Conservation (phyloP, 352 stramenopile genomes). For the Globisporangium apiculatum region DNA sequence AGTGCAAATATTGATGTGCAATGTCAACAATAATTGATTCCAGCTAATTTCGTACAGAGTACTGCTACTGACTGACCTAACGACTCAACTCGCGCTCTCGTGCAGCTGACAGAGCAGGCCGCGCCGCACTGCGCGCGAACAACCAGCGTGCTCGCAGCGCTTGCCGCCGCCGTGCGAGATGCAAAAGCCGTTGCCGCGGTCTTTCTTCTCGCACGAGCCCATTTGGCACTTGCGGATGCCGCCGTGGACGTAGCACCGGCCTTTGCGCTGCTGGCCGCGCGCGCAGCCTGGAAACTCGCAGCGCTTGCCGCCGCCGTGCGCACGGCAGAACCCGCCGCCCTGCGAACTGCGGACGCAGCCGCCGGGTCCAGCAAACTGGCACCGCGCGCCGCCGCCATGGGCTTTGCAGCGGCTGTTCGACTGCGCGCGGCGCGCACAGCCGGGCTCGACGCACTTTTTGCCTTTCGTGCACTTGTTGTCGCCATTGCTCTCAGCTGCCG, state of each 20-base stretch:
- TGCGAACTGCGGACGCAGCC: slow-evolving; percentile 68
- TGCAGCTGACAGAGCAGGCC: slow-evolving; percentile 24
- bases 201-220: slow-evolving; percentile 76
- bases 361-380: slow-evolving; percentile 50
- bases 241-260: slow-evolving; percentile 77
- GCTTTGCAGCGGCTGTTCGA: slow-evolving; percentile 84
- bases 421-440: slow-evolving; percentile 57
- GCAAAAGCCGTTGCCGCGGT: slow-evolving; percentile 70
- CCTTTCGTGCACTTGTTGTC: slow-evolving; percentile 31
- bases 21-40: no score
- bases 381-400: slow-evolving; percentile 63
- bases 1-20: no score
- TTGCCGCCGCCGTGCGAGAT: slow-evolving; percentile 49
- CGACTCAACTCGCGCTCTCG: slow-evolving; percentile 6
- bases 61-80: not conserved
- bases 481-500: slow-evolving; percentile 1
- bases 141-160: slow-evolving; percentile 22
- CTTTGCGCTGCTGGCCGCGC: slow-evolving; percentile 75
- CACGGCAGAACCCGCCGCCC: slow-evolving; percentile 70
- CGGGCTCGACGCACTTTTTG: slow-evolving; percentile 66
- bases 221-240: slow-evolving; percentile 79
- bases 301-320: slow-evolving; percentile 75
- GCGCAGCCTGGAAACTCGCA: slow-evolving; percentile 68
- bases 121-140: slow-evolving; percentile 22
- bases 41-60: no score